Evolutionary conservation across 805 yeast species (phyloP).

Genomic region (Candida nitratophila): DNA sequence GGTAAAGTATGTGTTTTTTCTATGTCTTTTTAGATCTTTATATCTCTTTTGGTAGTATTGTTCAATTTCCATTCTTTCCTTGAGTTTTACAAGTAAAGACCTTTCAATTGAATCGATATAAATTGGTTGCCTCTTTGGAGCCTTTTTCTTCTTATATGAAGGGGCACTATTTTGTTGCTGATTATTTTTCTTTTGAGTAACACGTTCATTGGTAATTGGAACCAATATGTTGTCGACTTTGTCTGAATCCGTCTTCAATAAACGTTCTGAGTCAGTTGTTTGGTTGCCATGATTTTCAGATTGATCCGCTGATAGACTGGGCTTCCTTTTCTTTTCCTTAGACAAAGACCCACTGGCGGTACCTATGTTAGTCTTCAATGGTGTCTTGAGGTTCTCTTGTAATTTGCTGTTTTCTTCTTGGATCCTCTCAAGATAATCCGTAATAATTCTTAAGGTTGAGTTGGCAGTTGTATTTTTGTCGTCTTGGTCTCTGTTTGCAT

Average conservation of each 20-base stretch:
- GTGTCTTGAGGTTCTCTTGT: neutral
- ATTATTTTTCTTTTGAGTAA: no score
- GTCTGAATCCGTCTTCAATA: no score
- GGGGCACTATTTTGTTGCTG: neutral
- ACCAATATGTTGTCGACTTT: no score
- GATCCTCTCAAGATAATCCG: neutral
- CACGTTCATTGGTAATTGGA: no score
- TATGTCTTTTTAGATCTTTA: slow-evolving; percentile 8
- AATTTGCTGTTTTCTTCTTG: neutral
- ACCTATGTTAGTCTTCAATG: neutral
- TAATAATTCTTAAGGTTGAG: neutral
- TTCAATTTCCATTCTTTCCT: slow-evolving; percentile 33
- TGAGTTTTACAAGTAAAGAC: slow-evolving; percentile 23
- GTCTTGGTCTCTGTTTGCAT: neutral
- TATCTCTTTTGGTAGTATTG: slow-evolving; percentile 40
- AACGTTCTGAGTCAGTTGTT: neutral
- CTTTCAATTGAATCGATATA: slow-evolving; percentile 26
- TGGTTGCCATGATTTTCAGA: no score
- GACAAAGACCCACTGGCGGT: neutral
- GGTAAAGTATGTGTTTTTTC: neutral
- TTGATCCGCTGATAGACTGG: no score
- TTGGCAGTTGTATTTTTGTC: neutral
- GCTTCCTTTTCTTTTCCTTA: no score
- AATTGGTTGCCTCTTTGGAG: slow-evolving; percentile 1
- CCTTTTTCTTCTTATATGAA: neutral